phyloP scores from a whole-genome alignment of 2,329 filamentous ascomycete genomes.

The Pseudogymnoascus sp. region DNA sequence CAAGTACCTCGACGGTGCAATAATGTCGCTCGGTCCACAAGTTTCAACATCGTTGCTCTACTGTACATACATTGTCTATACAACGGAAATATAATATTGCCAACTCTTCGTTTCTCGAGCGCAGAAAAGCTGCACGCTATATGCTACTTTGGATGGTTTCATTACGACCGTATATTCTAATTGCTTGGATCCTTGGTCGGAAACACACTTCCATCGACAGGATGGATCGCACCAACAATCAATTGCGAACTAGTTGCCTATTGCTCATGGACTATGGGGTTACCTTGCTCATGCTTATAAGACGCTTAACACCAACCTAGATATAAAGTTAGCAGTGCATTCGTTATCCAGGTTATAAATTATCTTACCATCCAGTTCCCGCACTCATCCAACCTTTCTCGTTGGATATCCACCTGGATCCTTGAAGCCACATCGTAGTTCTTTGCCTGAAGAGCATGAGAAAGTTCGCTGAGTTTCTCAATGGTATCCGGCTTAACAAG shows the following conservation, averaged over 20 bases:
- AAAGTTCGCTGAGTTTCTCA: conserved; percentile 54
- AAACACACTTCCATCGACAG: neutral
- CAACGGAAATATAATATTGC: conserved; percentile 5
- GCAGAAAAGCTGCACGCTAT: neutral
- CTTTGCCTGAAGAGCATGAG: conserved; percentile 57
- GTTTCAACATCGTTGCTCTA: neutral
- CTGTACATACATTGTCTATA: neutral
- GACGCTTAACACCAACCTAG: conserved; percentile 66
- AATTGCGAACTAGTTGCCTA: neutral
- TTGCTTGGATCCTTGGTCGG: neutral
- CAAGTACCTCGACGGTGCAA: neutral
- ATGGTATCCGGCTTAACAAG: conserved; percentile 74
- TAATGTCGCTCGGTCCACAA: neutral
- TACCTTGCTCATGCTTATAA: conserved; percentile 72
- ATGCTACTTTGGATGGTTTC: neutral
- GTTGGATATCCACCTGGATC: conserved; percentile 67
- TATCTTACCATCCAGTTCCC: conserved; percentile 78
- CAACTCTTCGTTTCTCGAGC: neutral
- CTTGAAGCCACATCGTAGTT: conserved; percentile 60
- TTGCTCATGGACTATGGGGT: conserved; percentile 39
- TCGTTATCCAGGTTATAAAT: neutral
- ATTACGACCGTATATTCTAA: neutral
- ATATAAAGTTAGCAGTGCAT: conserved; percentile 32
- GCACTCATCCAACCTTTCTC: conserved; percentile 70
- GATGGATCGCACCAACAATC: neutral